Evolutionary conservation across 768 basidiomycete genomes (phyloP).

Genomic region (Suillus sp.): DNA sequence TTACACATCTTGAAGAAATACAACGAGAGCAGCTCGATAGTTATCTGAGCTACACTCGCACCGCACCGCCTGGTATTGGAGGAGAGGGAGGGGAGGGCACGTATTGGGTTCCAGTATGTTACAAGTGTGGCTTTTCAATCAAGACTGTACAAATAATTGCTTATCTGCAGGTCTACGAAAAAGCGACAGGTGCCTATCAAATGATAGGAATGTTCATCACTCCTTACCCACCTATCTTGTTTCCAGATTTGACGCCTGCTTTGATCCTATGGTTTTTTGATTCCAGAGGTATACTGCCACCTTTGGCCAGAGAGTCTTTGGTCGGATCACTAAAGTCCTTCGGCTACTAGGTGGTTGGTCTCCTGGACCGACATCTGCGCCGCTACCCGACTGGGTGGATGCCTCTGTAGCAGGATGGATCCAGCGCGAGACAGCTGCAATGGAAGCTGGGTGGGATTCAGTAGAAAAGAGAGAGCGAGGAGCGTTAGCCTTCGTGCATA

Average conservation of each 20-base stretch:
- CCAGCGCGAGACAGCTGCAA: constrained; percentile 47
- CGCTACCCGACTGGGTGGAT: constrained; percentile 70
- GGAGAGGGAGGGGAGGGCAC: constrained; percentile 66
- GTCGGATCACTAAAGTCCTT: constrained; percentile 13
- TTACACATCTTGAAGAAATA: constrained; percentile 70
- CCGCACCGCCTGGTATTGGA: constrained; percentile 61
- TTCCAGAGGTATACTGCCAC: constrained; percentile 52
- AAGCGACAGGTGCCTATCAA: constrained; percentile 31
- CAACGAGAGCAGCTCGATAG: constrained; percentile 59
- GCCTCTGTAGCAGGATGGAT: constrained; percentile 64
- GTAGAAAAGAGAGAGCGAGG: constrained; percentile 42
- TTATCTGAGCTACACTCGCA: constrained; percentile 61
- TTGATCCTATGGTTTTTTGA: constrained; percentile 78
- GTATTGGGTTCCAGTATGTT: constrained; percentile 72
- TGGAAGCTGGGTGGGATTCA: constrained; percentile 63
- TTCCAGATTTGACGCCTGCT: constrained; percentile 44
- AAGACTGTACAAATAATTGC: background rate
- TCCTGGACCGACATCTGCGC: constrained; percentile 32
- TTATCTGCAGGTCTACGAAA: constrained; percentile 30
- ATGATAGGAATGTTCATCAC: background rate
- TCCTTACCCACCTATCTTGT: background rate
- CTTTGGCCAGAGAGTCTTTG: background rate
- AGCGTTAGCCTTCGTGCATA: constrained; percentile 73
- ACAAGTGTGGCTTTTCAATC: background rate
- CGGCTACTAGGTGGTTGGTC: constrained; percentile 48